Evolutionary conservation across 1,284 basidiomycete genomes (phyloP), one percentile per base, ranked within the genome.

Genomic region (Bondarzewia mesenterica): DNA sequence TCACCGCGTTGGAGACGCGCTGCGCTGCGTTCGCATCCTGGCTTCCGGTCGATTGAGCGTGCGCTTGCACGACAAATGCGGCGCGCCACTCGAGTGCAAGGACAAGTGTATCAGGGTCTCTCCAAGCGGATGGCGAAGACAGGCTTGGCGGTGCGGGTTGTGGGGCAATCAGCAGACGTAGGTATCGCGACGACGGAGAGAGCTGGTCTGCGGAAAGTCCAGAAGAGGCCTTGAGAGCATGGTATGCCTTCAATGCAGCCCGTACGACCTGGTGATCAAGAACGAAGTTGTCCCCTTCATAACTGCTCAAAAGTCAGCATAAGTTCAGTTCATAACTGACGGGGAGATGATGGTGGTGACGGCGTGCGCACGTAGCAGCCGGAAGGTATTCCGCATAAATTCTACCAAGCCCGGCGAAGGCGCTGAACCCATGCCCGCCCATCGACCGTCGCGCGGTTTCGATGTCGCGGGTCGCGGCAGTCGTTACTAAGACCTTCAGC

Each of bases 401-500:
- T 25, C 70, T 65, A 2, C 84, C 85, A 2, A 89, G 64, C 4
- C 85, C 86, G 1, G 81, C 70, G 54, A 82, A 86, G 1, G 72
- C 75, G 53, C 81, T 83, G 63, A 78, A 89, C 0, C 87, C 88
- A 61, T 91, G 87, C 3, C 88, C 87, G 46, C 87, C 87, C 71
- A 88, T 77, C 0, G 83, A 77, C 8, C 85, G 73, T 10, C 88
- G 74, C 6, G 82, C 79, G 5, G 70, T 75, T 61, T 90, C 87
- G 16, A 88, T 60, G 51, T 83, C 83, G 26, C 75, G 74, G 6
- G 81, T 71, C 3, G 72, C 67, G 21, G 71, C 64, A 0, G 73
- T 72, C 1, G 78, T 76, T 3, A 75, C 75, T 21, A 86, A 69
- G 0, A 78, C 72, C 59, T 91, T 91, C 20, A 90, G 68, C 0